These are phyloP conservation scores for Coriolopsis trogii DNA, from an alignment of 1,284 basidiomycete species.

Conservation along the genomic window DNA sequence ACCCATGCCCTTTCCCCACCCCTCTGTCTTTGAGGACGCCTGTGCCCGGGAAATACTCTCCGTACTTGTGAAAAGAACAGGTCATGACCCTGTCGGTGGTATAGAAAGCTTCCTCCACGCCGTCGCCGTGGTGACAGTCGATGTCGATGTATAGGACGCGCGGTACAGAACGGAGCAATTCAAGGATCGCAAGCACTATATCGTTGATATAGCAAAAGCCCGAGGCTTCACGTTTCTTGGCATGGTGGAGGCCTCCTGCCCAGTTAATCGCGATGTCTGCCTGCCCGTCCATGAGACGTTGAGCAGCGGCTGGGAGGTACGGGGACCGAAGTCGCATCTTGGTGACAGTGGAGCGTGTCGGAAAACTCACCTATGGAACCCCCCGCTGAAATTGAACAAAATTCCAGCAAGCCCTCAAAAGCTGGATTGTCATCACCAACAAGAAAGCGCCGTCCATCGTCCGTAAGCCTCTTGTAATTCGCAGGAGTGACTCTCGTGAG, in stretches of 20 bases:
- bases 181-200: slow-evolving; percentile 89
- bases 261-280: slow-evolving; percentile 97
- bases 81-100: slow-evolving; percentile 98
- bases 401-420: slow-evolving; percentile 97
- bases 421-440: slow-evolving; percentile 96
- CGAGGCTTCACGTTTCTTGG: slow-evolving; percentile 95
- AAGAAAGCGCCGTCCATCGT: slow-evolving; percentile 80
- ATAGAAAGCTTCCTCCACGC: slow-evolving; percentile 99
- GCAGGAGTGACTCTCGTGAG: slow-evolving; percentile 88
- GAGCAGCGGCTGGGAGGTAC: slow-evolving; percentile 70
- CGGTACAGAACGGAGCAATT: slow-evolving; percentile 80
- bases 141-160: slow-evolving; percentile 98
- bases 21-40: slow-evolving; percentile 88
- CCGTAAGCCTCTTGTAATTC: slow-evolving; percentile 83
- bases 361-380: slow-evolving; percentile 76
- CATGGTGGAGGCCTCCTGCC: slow-evolving; percentile 97
- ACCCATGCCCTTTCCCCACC: slow-evolving; percentile 85
- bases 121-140: slow-evolving; percentile 98
- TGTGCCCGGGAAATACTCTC: slow-evolving; percentile 97
- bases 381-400: slow-evolving; percentile 95
- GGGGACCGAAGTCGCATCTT: background rate
- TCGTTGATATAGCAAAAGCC: slow-evolving; percentile 99
- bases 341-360: background rate
- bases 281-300: slow-evolving; percentile 79
- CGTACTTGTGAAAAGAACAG: slow-evolving; percentile 94